These are phyloP conservation scores for Pneumocystis murina DNA, from an alignment of 1,139 yeast genomes.

Conservation along the genomic window DNA sequence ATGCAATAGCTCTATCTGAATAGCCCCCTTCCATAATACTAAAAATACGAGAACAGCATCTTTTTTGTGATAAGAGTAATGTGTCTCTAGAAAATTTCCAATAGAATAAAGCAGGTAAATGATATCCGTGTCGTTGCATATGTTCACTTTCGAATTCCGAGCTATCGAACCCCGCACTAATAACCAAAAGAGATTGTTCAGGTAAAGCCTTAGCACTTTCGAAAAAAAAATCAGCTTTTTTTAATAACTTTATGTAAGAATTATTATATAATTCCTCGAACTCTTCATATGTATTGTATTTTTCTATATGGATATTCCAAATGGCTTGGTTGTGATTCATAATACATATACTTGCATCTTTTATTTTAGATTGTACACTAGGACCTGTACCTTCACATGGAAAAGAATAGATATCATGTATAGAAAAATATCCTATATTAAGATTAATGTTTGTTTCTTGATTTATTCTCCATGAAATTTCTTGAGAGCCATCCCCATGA, in stretches of 20 bases:
- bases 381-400: slow-evolving; percentile 56
- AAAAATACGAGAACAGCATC: slow-evolving; percentile 46
- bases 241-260: slow-evolving; percentile 47
- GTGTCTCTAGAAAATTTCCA: slow-evolving; percentile 61
- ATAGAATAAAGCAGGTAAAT: slow-evolving; percentile 72
- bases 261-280: slow-evolving; percentile 49
- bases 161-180: slow-evolving; percentile 84
- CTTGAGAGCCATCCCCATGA: slow-evolving; percentile 90
- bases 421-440: slow-evolving; percentile 65
- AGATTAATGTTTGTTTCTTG: slow-evolving; percentile 26
- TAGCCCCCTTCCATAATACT: slow-evolving; percentile 79
- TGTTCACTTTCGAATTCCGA: slow-evolving; percentile 67
- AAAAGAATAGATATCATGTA: slow-evolving; percentile 75
- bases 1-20: slow-evolving; percentile 65
- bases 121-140: slow-evolving; percentile 77
- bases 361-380: slow-evolving; percentile 29
- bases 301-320: slow-evolving; percentile 73
- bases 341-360: slow-evolving; percentile 70
- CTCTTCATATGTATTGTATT: slow-evolving; percentile 46
- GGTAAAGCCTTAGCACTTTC: slow-evolving; percentile 25
- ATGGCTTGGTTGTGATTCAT: slow-evolving; percentile 61
- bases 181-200: slow-evolving; percentile 46
- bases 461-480: slow-evolving; percentile 60
- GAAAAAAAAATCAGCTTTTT: slow-evolving; percentile 56
- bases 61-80: slow-evolving; percentile 46